Base-by-base conservation (phyloP, 371 early-diverging fungal genomes). In the Umbelopsis sp. region DNA sequence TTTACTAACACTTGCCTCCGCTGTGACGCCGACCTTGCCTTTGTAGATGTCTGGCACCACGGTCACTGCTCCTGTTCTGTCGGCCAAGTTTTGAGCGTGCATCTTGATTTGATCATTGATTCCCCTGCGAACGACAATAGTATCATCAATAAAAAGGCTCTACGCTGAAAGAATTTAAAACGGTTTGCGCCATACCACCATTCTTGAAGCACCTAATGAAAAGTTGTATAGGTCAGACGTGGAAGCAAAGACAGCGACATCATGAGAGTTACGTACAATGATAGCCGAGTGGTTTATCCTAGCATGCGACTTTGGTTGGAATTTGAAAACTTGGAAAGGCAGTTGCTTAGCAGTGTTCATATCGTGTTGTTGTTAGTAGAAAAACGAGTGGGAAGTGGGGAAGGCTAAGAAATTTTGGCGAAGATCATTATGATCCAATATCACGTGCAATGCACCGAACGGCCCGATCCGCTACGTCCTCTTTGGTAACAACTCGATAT, bases 21-120 rank as follows among this genome's bases (percentile, higher is more conserved):
- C 78, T 45, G 80, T 80, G 44, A 82, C 69, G 9, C 84, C 83
- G 51, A 76, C 38, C 69, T 84, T 85, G 50, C 87, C 87, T 63
- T 85, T 85, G 65, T 87, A 87, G 32, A 87, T 66, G 66, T 87
- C 87, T 4, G 86, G 87, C 32, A 82, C 74, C 24, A 82, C 70
- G 0, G 81, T 73, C n/a, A 66, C 65, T 25, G 80, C 80, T 22
- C 82, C 84, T 5, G 85, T 84, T 24, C 70, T 71, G 66, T 87
- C 79, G 7, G 87, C 76, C 57, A 87, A 65, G 14, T 74, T 73
- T 66, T 87, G 84, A 16, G 86, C 87, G 51, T 85, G 86, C 3
- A 51, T 66, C 67, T 79, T 76, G 69, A 87, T 80, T n/a, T 72
- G 72, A 38, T 80, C 78, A 69, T 82, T 80, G 65, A 87, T 65